Base-by-base conservation (phyloP, 192 early-diverging fungal species). In the Entomortierella beljakovae region DNA sequence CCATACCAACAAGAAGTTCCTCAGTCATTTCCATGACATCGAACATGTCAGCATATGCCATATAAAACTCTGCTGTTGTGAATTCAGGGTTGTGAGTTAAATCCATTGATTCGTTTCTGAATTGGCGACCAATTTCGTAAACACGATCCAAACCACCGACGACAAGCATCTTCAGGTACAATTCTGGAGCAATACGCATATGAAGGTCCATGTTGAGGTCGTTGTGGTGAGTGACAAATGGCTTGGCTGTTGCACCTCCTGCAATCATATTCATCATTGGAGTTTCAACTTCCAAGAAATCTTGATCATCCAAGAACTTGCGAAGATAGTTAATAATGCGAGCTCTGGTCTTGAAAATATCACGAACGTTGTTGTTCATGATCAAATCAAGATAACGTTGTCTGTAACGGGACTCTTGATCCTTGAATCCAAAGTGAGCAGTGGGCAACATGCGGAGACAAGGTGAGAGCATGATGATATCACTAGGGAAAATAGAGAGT, bases 181-280 rank as follows among this genome's bases (percentile, higher is more conserved):
- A 86, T 84, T 99, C 98, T 32, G 98, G 97, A 25, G 98, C 98
- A 40, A 99, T 90, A 75, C 98, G 95, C 96, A 99, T 97, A 80
- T 96, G 98, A 79, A 99, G 87, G 70, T 99, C 97, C 59, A 97
- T 88, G 87, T 98, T 98, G 55, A 99, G 90, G 77, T 99, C 97
- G 84, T 99, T 99, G 91, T 99, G 98, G 82, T 98, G 97, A 34
- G 98, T 99, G 68, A 97, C 84, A 82, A 99, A 99, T 25, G 98
- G 98, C 88, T 97, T 98, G 70, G 98, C 98, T n/a, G 97, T 97
- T 53, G 98, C 97, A 61, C 98, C 97, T 79, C 93, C 93, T 16
- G 94, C 93, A 87, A 98, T 96, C 93, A 94, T 93, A 90, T 97
- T 97, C 96, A 99, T 98, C 96, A 98, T 98, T 35, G 98, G 98